Percentiles rank a stretch among this genome's conserved stretches.
These are phyloP conservation scores for Anastatica hierochuntica DNA, from an alignment of 345 rosid species.

Conservation along the genomic window DNA sequence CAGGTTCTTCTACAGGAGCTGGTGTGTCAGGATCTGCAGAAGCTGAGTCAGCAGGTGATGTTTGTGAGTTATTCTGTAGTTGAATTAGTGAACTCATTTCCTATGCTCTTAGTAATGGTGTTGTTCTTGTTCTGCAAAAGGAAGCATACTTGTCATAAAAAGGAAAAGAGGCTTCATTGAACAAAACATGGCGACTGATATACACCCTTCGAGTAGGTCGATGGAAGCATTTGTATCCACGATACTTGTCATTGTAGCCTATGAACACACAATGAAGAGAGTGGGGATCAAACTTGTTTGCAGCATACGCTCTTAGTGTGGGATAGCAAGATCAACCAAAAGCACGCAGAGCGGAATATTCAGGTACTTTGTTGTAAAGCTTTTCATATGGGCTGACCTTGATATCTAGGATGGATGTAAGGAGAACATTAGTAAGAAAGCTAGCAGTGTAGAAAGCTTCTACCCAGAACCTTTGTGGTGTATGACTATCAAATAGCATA, in stretches of 20 bases:
- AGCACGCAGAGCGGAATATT: neutral
- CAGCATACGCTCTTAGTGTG: neutral
- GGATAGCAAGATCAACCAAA: neutral
- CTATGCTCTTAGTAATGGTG: neutral
- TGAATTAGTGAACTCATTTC: neutral
- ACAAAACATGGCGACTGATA: neutral
- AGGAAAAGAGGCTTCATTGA: neutral
- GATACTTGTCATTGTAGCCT: neutral
- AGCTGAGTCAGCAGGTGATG: too few relatives aligned
- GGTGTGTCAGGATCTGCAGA: too few relatives aligned
- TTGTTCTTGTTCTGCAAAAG: neutral
- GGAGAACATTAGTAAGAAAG: neutral
- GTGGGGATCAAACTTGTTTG: neutral
- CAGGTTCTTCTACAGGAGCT: too few relatives aligned
- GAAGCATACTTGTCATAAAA: too few relatives aligned
- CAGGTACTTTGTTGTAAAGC: neutral
- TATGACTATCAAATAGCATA: neutral
- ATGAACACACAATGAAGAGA: neutral
- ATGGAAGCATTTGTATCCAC: neutral
- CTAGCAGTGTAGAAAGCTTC: neutral
- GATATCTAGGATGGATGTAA: fast-evolving
- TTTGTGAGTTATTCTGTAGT: too few relatives aligned
- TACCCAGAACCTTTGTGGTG: neutral
- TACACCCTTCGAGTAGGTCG: neutral
- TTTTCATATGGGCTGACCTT: neutral